phyloP scores from a whole-genome alignment of 2,329 filamentous ascomycete genomes.

The Pseudogymnoascus sp. region DNA sequence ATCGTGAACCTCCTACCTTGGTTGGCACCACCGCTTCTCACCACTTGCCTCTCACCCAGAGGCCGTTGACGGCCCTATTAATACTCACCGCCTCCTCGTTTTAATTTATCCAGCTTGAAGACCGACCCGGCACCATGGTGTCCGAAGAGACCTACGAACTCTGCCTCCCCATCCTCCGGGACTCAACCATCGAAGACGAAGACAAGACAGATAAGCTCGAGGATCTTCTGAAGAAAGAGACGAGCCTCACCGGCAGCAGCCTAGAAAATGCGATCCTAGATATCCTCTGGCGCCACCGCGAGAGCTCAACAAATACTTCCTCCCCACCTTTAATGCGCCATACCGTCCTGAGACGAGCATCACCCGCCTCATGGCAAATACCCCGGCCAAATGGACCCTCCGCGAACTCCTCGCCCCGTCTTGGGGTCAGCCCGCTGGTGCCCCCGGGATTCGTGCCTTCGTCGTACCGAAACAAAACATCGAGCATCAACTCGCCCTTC shows the following conservation, averaged over 20 bases:
- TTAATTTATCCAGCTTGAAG: neutral
- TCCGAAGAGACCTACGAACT: constrained; percentile 89
- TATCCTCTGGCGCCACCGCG: constrained; percentile 77
- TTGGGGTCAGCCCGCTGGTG: constrained; percentile 72
- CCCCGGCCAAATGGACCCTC: constrained; percentile 66
- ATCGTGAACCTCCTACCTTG: neutral
- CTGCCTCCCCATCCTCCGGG: constrained; percentile 79
- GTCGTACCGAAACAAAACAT: constrained; percentile 66
- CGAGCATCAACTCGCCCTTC: constrained; percentile 71
- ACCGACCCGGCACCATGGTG: constrained; percentile 52
- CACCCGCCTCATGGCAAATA: constrained; percentile 86
- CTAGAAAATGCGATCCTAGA: constrained; percentile 88
- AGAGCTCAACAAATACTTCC: constrained; percentile 52
- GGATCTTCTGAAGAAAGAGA: constrained; percentile 72
- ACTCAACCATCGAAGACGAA: constrained; percentile 77
- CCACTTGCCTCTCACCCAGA: neutral
- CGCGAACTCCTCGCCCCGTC: constrained; percentile 70
- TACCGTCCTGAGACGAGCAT: constrained; percentile 80
- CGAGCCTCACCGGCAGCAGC: constrained; percentile 61
- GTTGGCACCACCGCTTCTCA: neutral
- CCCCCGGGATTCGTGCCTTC: constrained; percentile 76
- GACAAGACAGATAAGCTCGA: constrained; percentile 91
- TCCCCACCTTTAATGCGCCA: constrained; percentile 82
- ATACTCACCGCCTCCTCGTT: neutral
- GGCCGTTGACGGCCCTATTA: neutral